These are phyloP conservation scores for Leptographium flavum DNA, from an alignment of 2,329 filamentous ascomycete genomes.

Conservation along the genomic window DNA sequence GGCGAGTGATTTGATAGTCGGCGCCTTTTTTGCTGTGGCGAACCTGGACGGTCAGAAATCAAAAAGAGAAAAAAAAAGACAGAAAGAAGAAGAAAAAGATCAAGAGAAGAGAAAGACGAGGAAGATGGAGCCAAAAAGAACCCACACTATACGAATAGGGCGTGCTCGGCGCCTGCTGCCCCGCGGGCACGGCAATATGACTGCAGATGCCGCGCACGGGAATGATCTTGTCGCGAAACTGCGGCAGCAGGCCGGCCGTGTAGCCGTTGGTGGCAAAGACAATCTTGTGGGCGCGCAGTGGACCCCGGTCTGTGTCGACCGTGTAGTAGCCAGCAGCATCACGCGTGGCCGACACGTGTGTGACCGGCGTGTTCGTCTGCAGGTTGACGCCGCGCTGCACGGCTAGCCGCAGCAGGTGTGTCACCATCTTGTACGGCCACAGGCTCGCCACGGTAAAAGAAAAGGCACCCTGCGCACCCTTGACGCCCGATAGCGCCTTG, in stretches of 20 bases:
- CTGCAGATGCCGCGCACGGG: slow-evolving; percentile 9
- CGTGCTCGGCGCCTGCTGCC: neutral
- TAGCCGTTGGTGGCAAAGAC: slow-evolving; percentile 18
- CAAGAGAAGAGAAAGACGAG: neutral
- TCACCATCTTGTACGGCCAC: slow-evolving; percentile 6
- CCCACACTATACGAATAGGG: slow-evolving; percentile 14
- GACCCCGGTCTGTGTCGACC: slow-evolving; percentile 12
- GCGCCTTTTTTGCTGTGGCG: neutral
- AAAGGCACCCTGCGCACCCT: neutral
- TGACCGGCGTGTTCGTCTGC: slow-evolving; percentile 8
- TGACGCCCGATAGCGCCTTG: neutral
- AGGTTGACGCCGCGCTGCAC: slow-evolving; percentile 2
- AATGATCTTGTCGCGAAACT: slow-evolving; percentile 9
- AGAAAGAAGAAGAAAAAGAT: neutral
- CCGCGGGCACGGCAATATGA: slow-evolving; percentile 3
- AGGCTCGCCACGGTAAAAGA: slow-evolving; percentile 4
- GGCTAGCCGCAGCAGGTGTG: neutral
- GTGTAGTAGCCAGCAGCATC: slow-evolving; percentile 5
- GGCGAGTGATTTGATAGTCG: slow-evolving; percentile 27
- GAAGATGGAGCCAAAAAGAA: too few species aligned
- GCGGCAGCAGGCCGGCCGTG: slow-evolving; percentile 12
- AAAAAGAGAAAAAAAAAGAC: slow-evolving; percentile 1
- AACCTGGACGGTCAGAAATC: neutral
- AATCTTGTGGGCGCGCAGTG: slow-evolving; percentile 10
- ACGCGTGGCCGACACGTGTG: neutral